Percentiles rank a stretch among this genome's conserved stretches.
phyloP scores from a whole-genome alignment of 2,329 filamentous ascomycete genomes.

The Cytospora schulzeri region DNA sequence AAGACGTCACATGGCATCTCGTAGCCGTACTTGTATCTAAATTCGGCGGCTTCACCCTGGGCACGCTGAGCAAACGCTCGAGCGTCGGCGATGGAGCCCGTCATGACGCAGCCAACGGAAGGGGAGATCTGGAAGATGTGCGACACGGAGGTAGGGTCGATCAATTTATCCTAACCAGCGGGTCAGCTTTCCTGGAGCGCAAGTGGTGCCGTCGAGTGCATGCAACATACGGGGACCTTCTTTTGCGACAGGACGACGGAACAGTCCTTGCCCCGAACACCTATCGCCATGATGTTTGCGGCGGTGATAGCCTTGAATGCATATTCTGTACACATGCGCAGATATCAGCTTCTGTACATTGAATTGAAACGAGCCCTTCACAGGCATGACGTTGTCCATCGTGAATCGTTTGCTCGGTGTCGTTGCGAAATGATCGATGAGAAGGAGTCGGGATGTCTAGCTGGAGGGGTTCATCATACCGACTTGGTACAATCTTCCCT shows the following conservation, averaged over 20 bases:
- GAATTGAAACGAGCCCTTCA: not conserved
- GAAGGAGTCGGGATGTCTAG: not conserved
- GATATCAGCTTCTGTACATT: constrained; percentile 7
- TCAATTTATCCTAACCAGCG: constrained; percentile 83
- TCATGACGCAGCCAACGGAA: constrained; percentile 97
- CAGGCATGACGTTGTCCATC: constrained; percentile 2
- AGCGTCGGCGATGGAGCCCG: constrained; percentile 96
- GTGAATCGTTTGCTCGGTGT: constrained; percentile 20
- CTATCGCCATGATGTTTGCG: constrained; percentile 97
- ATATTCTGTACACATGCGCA: constrained; percentile 73
- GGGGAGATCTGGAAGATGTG: constrained; percentile 97
- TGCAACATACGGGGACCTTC: constrained; percentile 86
- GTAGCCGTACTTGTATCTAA: constrained; percentile 98
- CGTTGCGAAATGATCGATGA: not conserved
- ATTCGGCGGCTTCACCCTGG: constrained; percentile 93
- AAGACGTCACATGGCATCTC: constrained; percentile 99
- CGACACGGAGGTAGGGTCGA: constrained; percentile 94
- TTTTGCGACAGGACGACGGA: constrained; percentile 98
- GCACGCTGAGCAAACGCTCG: constrained; percentile 90
- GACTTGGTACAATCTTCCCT: constrained; percentile 98
- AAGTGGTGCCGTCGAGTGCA: constrained; percentile 32
- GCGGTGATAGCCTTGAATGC: constrained; percentile 99
- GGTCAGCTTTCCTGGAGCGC: constrained; percentile 37
- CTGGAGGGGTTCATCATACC: constrained; percentile 62
- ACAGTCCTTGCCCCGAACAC: constrained; percentile 93